Percentiles rank a stretch among this genome's conserved stretches.
Evolutionary conservation across 2,329 filamentous ascomycete species (phyloP).

Genomic region (Colletotrichum falcatum): DNA sequence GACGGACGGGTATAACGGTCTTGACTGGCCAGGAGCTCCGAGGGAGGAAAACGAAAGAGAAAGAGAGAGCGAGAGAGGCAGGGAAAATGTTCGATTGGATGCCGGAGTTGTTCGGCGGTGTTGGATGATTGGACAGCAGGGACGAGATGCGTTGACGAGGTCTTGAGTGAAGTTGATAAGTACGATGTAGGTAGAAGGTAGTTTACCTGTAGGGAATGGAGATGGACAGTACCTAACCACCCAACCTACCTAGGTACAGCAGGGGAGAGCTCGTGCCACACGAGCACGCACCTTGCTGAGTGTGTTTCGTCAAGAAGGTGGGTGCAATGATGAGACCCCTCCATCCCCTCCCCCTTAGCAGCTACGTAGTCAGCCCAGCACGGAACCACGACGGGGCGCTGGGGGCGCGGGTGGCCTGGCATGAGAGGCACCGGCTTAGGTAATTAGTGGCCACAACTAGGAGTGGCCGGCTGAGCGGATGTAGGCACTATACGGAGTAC

Average conservation of each 20-base stretch:
- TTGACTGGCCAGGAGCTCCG: not conserved
- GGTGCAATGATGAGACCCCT: conserved; percentile 27
- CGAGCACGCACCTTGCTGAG: conserved; percentile 9
- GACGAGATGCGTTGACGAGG: conserved; percentile 6
- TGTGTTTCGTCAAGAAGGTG: conserved; percentile 30
- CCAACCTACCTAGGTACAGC: not conserved
- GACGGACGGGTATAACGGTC: not conserved
- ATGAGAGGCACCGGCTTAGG: too few species aligned
- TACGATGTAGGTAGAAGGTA: not conserved
- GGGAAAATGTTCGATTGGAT: not conserved
- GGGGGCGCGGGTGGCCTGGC: not conserved
- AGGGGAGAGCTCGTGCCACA: conserved; percentile 33
- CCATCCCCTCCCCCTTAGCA: conserved; percentile 22
- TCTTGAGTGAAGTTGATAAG: not conserved
- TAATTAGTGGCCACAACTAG: too few species aligned
- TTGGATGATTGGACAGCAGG: conserved; percentile 5
- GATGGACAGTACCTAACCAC: not conserved
- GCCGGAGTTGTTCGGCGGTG: not conserved
- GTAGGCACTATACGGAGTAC: too few species aligned
- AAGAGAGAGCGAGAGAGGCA: not conserved
- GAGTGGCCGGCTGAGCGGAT: too few species aligned
- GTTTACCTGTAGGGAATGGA: not conserved
- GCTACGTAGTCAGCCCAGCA: not conserved
- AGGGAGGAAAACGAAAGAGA: not conserved
- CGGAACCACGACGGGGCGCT: not conserved